Evolutionary conservation across 2,329 filamentous ascomycete species (phyloP).

Genomic region (Penicillium italicum): DNA sequence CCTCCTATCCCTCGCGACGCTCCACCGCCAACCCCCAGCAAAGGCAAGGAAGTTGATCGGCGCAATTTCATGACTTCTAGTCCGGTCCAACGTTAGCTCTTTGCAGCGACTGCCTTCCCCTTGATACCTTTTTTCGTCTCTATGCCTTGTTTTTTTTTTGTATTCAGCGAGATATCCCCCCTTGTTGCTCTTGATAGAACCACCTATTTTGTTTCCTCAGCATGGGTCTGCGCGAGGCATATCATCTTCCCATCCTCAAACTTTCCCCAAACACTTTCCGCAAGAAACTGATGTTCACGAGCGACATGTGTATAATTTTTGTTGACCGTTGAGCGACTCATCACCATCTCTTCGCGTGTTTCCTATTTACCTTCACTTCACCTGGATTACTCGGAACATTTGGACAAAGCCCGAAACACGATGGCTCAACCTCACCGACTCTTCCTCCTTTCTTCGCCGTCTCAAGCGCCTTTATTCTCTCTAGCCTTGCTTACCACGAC

Average conservation of each 20-base stretch:
- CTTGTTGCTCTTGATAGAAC: slow-evolving; percentile 21
- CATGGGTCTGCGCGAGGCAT: slow-evolving; percentile 19
- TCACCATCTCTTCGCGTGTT: slow-evolving; percentile 10
- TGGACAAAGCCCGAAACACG: neutral
- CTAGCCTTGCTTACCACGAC: neutral
- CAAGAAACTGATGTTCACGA: slow-evolving; percentile 33
- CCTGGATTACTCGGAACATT: neutral
- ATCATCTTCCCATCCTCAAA: slow-evolving; percentile 9
- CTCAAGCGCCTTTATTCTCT: neutral
- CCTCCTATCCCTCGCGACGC: slow-evolving; percentile 25
- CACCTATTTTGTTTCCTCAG: slow-evolving; percentile 13
- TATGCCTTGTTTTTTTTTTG: slow-evolving; percentile 14
- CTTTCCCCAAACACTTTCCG: slow-evolving; percentile 2
- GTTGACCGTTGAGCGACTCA: slow-evolving; percentile 18
- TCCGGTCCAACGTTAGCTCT: slow-evolving; percentile 3
- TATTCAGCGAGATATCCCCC: slow-evolving; percentile 24
- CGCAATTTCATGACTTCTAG: slow-evolving; percentile 2
- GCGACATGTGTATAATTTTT: slow-evolving; percentile 30
- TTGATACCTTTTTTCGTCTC: slow-evolving; percentile 3
- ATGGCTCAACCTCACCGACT: neutral
- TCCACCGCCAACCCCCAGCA: slow-evolving; percentile 15
- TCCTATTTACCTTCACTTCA: neutral
- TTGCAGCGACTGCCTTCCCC: neutral
- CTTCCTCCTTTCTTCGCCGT: neutral
- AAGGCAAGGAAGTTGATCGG: slow-evolving; percentile 26